Base-by-base conservation (phyloP, 805 yeast genomes). In the Barnettozyma vustinii region DNA sequence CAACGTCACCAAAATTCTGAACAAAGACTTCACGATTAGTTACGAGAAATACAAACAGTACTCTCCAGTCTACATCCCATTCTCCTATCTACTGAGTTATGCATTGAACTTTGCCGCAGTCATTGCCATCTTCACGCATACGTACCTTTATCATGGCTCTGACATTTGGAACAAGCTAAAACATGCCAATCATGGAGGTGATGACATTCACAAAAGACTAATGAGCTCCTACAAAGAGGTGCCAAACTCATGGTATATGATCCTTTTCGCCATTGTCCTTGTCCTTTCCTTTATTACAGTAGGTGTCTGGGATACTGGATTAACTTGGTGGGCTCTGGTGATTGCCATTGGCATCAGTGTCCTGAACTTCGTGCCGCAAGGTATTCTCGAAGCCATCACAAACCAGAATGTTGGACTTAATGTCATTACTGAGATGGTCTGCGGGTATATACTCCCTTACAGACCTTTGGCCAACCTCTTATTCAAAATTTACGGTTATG, bases 241-340 rank as follows among this genome's bases (percentile, higher is more conserved):
- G 19, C 94, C 95, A 1, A 85, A 81, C 54, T 80, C 65, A 72
- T 47, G 59, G 67, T 47, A 71, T 71, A 72, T 47, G 4, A 45
- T 54, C 9, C 39, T 64, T 12, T 67, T 64, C 33, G 59, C 60
- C 9, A 40, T 62, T 9, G 57, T 56, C 45, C 35, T 63, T 6
- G 68, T 59, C 1, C 42, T 66, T 15, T 63, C 67, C 1, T 65
- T 65, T 37, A 63, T 63, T 4, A 57, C 68, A 3, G 63, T 67
- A n/a, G 61, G 68, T 45, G 58, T 56, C 4, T 70, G 70, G 61
- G 68, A 74, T 40, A 70, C 79, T 1, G 80, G 77, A 44, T 75
- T 83, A 6, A 85, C 87, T 3, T 74, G 80, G n/a, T 81, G 83
- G 83, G 83, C 81, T 3, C 68, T 80, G 20, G 76, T 81, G 47